Evolutionary conservation across 140 eudicot species (phyloP).

Genomic region (Ambrosia hybrid): DNA sequence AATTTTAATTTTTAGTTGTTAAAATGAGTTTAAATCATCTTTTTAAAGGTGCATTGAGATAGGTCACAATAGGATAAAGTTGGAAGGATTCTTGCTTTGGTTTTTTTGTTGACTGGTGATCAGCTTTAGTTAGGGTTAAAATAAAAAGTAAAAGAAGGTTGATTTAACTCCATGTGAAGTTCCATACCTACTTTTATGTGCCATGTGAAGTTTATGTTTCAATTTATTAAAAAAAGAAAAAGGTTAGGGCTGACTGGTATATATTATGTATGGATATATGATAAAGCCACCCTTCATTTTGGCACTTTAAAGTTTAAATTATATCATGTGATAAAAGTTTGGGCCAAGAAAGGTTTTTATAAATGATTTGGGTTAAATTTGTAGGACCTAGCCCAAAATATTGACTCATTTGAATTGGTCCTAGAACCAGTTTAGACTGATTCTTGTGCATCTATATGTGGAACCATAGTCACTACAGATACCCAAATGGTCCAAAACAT

Average conservation of each 20-base stretch:
- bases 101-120: slow-evolving; percentile 32
- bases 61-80: slow-evolving; percentile 11
- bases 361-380: background rate
- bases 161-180: slow-evolving; percentile 23
- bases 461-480: too few relatives aligned
- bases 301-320: background rate
- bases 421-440: slow-evolving; percentile 1
- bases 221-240: slow-evolving; percentile 2
- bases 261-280: background rate
- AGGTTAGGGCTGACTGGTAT: slow-evolving; percentile 15
- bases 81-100: slow-evolving; percentile 18
- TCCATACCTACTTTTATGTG: slow-evolving; percentile 21
- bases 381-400: background rate
- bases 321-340: slow-evolving; percentile 10
- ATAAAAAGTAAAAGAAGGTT: slow-evolving; percentile 13
- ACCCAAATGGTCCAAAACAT: background rate
- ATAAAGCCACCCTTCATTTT: background rate
- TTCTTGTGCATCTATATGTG: background rate
- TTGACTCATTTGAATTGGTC: background rate
- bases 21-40: background rate
- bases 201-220: slow-evolving; percentile 22
- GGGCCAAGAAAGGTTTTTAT: background rate
- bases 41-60: background rate
- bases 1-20: background rate
- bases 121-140: slow-evolving; percentile 34